phyloP scores from a whole-genome alignment of 768 basidiomycete genomes.

The Boletus coccyginus region DNA sequence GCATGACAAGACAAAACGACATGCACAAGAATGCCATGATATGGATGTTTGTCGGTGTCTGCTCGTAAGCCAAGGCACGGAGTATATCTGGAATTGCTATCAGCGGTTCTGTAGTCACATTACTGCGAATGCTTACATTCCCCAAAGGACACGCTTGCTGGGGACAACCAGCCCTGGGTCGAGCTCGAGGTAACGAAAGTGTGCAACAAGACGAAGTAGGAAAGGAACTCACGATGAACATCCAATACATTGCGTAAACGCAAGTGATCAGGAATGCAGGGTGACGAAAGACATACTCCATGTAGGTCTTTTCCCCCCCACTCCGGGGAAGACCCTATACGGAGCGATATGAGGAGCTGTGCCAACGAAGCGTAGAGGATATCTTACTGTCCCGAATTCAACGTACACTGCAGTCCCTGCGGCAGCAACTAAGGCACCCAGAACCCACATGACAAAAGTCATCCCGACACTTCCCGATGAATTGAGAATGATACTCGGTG shows the following conservation, averaged over 20 bases:
- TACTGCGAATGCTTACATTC: slow-evolving; percentile 52
- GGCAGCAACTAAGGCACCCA: slow-evolving; percentile 62
- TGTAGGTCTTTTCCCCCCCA: slow-evolving; percentile 75
- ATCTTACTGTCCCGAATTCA: slow-evolving; percentile 67
- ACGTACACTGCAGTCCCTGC: slow-evolving; percentile 70
- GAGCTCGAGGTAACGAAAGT: neutral
- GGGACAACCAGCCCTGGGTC: slow-evolving; percentile 53
- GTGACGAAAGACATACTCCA: slow-evolving; percentile 65
- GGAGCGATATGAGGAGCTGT: neutral
- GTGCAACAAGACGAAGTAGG: neutral
- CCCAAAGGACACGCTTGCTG: slow-evolving; percentile 64
- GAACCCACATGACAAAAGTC: slow-evolving; percentile 65
- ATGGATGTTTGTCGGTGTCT: slow-evolving; percentile 47
- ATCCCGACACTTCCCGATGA: slow-evolving; percentile 71
- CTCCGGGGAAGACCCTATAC: slow-evolving; percentile 61
- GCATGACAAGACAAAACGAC: slow-evolving; percentile 54
- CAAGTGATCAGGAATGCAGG: slow-evolving; percentile 64
- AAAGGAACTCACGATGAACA: slow-evolving; percentile 49
- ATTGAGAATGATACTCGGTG: slow-evolving; percentile 63
- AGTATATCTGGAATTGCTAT: slow-evolving; percentile 47
- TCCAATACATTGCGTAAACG: slow-evolving; percentile 52
- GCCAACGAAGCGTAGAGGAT: neutral
- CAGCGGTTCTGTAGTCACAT: neutral
- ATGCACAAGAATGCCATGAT: slow-evolving; percentile 53
- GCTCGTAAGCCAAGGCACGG: slow-evolving; percentile 47